These are phyloP conservation scores for Coccomyxa sp. DNA, from an alignment of 139 green algal genomes.

Conservation along the genomic window DNA sequence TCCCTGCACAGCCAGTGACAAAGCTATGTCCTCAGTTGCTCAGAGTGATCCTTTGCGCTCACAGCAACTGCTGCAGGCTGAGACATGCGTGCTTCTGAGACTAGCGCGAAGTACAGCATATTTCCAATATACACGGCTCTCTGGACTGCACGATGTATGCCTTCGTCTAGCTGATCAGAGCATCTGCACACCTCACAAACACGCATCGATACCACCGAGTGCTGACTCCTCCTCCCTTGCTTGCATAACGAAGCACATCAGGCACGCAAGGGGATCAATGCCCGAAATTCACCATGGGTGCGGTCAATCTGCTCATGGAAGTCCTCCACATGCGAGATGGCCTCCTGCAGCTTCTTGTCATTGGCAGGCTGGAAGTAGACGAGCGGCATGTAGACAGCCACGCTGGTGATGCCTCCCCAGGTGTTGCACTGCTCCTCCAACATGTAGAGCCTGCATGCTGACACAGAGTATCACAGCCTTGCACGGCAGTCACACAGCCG, in stretches of 20 bases:
- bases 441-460: constrained; percentile 37
- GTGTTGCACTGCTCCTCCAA: constrained; percentile 46
- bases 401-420: constrained; percentile 46
- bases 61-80: too few relatives aligned
- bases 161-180: too few relatives aligned
- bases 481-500: background rate
- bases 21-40: background rate
- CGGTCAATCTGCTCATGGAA: constrained; percentile 31
- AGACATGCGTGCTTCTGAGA: too few relatives aligned
- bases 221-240: too few relatives aligned
- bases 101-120: too few relatives aligned
- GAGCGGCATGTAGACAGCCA: constrained; percentile 44
- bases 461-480: background rate
- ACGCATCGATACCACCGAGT: too few relatives aligned
- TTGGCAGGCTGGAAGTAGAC: constrained; percentile 13
- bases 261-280: too few relatives aligned
- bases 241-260: too few relatives aligned
- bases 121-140: too few relatives aligned
- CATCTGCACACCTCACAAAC: too few relatives aligned
- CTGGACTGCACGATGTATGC: too few relatives aligned
- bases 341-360: constrained; percentile 17
- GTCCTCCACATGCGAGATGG: constrained; percentile 17
- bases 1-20: constrained; percentile 7
- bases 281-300: background rate
- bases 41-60: too few relatives aligned